Evolutionary conservation across 345 rosid species (phyloP), one percentile per base, ranked within the genome.

Genomic region (Pistacia atlantica): DNA sequence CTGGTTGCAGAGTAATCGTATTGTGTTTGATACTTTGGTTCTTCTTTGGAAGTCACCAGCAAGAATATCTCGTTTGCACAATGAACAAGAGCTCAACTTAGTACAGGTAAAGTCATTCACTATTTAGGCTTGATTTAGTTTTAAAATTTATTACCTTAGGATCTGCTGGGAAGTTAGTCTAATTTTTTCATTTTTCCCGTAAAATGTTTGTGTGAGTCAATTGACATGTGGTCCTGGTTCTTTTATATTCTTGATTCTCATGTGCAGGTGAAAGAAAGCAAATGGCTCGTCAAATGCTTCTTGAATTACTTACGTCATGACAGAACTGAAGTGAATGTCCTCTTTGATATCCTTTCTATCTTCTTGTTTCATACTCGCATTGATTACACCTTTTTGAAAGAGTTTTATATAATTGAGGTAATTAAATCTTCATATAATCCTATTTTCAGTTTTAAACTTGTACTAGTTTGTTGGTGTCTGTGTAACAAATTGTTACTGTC

Each of bases 271-370:
- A 96, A 96, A 84, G 98, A 93, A 88, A 96, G 99, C 92, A 96
- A 96, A 86, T 96, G 99, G 99, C 98, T 96, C 75, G 89, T 96
- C 78, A 93, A 93, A 78, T 96, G 99, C 89, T 92, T 96, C 87
- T 84, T 92, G 75, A 96, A 91, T 88, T 96, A 96, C 85, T 76
- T 92, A 55, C 88, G 92, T 69, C 92, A 89, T 84, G 99, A 94
- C 81, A 86, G 91, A 82, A 79, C 84, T 13, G 97, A 96, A 91
- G 86, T 92, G 65, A 89, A 87, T 83, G 95, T 96, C 81, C 95
- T 96, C 77, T 96, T 93, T 25, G 99, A 96, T 77, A 93, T 93
- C 74, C 93, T 92, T 68, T 90, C 97, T 62, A 93, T 96, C 78
- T 96, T 96, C 90, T 80, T 93, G 88, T 90, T 84, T 81, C 97